phyloP scores from a whole-genome alignment of 2,329 filamentous ascomycete genomes.

The Delphinella strobiligena region DNA sequence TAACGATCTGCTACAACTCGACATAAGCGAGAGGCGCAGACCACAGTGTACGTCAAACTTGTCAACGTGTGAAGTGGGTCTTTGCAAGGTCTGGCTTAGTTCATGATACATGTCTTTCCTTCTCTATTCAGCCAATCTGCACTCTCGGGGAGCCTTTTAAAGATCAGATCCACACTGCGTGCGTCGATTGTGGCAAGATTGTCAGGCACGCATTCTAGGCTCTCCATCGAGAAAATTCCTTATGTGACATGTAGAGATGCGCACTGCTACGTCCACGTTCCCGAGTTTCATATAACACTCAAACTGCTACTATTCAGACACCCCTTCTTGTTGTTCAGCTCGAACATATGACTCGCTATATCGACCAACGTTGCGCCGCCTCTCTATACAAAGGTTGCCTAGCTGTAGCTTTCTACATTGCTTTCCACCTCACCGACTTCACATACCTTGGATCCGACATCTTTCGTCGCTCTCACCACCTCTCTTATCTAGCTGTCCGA shows the following conservation, averaged over 20 bases:
- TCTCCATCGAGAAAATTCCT: background rate
- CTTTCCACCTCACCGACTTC: too few relatives aligned
- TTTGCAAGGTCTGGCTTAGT: background rate
- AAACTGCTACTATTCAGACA: too few relatives aligned
- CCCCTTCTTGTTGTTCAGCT: too few relatives aligned
- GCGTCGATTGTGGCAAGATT: background rate
- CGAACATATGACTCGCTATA: too few relatives aligned
- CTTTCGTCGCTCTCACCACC: too few relatives aligned
- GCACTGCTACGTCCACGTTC: too few relatives aligned
- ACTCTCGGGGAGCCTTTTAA: background rate
- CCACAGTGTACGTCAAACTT: background rate
- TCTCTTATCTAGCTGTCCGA: background rate
- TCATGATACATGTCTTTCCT: background rate
- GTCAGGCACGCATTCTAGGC: background rate
- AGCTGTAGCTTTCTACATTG: too few relatives aligned
- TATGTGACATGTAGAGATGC: background rate
- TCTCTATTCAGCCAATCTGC: background rate
- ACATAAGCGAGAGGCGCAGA: background rate
- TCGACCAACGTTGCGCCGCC: too few relatives aligned
- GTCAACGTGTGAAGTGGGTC: background rate
- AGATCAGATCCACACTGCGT: too few relatives aligned
- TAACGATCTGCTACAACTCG: background rate
- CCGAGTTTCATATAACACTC: too few relatives aligned
- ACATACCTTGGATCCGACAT: too few relatives aligned
- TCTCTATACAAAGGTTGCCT: too few relatives aligned